Evolutionary conservation across 345 rosid species (phyloP).

Genomic region (Theobroma cacao): DNA sequence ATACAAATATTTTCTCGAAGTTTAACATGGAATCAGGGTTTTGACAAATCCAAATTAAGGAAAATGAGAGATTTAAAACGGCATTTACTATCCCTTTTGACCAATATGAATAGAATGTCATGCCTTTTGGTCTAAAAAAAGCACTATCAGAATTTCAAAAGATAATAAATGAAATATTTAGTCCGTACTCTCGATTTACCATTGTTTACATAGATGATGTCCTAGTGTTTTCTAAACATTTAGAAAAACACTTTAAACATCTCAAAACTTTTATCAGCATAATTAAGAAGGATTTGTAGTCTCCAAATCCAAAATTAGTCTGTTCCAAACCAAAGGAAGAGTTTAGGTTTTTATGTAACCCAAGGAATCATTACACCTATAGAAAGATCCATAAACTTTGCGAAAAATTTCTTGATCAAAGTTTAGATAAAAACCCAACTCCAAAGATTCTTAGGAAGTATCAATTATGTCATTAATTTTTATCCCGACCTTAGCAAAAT

Average conservation of each 20-base stretch:
- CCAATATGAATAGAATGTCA: not conserved
- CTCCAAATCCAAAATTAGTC: not conserved
- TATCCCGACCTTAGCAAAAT: not conserved
- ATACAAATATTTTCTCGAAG: too few relatives aligned
- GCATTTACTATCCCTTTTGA: not conserved
- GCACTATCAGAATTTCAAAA: not conserved
- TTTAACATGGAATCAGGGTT: too few relatives aligned
- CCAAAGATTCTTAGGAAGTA: too few relatives aligned
- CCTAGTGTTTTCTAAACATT: not conserved
- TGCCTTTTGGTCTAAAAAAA: not conserved
- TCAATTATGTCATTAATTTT: too few relatives aligned
- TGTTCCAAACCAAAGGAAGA: not conserved
- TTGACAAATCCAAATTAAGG: too few relatives aligned
- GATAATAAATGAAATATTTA: too few relatives aligned
- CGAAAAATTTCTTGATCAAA: not conserved
- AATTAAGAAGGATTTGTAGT: not conserved
- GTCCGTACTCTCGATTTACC: too few relatives aligned
- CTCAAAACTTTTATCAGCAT: too few relatives aligned
- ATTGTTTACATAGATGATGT: not conserved
- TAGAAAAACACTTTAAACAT: not conserved
- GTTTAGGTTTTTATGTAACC: not conserved
- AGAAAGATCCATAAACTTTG: not conserved
- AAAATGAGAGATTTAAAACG: not conserved
- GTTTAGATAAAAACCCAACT: too few relatives aligned
- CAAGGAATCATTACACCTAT: not conserved